Evolutionary conservation across 1,284 basidiomycete genomes (phyloP).

Genomic region (Mrakiaceae sp.): DNA sequence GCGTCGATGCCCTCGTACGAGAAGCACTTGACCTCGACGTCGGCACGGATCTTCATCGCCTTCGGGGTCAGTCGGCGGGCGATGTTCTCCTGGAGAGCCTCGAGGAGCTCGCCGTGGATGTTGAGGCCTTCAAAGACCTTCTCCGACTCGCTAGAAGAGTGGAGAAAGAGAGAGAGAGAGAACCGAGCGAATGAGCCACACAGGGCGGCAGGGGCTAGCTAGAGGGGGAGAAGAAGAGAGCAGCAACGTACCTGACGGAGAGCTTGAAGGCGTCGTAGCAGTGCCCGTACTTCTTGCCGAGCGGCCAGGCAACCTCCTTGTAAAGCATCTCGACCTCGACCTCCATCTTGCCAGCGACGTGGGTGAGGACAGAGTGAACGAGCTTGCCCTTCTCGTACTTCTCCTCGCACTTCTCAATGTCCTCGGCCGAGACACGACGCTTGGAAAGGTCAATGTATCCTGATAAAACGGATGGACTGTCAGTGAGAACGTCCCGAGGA

Average conservation of each 20-base stretch:
- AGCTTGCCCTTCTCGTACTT: slow-evolving; percentile 96
- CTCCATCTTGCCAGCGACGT: slow-evolving; percentile 77
- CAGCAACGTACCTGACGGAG: slow-evolving; percentile 64
- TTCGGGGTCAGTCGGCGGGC: slow-evolving; percentile 92
- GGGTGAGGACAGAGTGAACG: slow-evolving; percentile 83
- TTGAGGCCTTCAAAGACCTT: slow-evolving; percentile 66
- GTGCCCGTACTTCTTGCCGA: slow-evolving; percentile 86
- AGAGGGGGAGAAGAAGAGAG: slow-evolving; percentile 1
- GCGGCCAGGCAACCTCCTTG: slow-evolving; percentile 84
- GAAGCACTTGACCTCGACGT: slow-evolving; percentile 96
- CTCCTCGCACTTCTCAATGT: slow-evolving; percentile 97
- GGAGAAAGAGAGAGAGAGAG: not conserved
- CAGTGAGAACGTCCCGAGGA: no score
- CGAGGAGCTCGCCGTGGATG: slow-evolving; percentile 48
- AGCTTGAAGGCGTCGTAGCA: slow-evolving; percentile 98
- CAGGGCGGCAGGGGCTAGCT: not conserved
- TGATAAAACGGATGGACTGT: slow-evolving; percentile 28
- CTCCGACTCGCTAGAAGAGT: slow-evolving; percentile 61
- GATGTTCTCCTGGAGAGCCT: slow-evolving; percentile 71
- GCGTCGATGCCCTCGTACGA: slow-evolving; percentile 95
- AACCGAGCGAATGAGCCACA: not conserved
- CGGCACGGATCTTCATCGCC: slow-evolving; percentile 96
- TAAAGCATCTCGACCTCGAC: slow-evolving; percentile 53
- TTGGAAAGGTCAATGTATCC: slow-evolving; percentile 99
- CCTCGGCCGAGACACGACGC: slow-evolving; percentile 96